Conservation (phyloP, 1,284 basidiomycete species). For the Mixia osmundae region DNA sequence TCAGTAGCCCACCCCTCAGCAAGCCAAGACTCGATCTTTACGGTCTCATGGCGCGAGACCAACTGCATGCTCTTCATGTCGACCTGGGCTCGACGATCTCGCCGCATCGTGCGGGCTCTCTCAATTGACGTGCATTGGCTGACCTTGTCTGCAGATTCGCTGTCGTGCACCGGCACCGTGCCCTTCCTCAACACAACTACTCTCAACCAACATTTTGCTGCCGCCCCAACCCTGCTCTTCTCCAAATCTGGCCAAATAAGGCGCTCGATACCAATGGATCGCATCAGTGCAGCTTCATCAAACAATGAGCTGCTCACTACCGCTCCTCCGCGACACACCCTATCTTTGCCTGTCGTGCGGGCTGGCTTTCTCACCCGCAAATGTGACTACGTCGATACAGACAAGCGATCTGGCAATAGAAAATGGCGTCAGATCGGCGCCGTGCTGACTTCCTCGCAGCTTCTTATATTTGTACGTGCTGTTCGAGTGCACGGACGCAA, state of each 20-base stretch:
- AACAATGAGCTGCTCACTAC: not conserved
- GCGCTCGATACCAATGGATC: not conserved
- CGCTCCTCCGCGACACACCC: not conserved
- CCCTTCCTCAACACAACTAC: conserved; percentile 29
- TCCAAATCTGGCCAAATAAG: not conserved
- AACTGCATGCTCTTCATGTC: conserved; percentile 50
- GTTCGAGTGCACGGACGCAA: not conserved
- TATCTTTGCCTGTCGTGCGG: conserved; percentile 48
- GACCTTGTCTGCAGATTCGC: conserved; percentile 34
- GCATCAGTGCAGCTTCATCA: not conserved
- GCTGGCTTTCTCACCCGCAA: conserved; percentile 61
- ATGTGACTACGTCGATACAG: conserved; percentile 51
- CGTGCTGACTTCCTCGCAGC: conserved; percentile 66
- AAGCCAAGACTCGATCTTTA: conserved; percentile 70
- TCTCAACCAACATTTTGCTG: not conserved
- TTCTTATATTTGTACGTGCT: conserved; percentile 45
- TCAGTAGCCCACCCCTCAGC: conserved; percentile 15
- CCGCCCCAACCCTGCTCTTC: not conserved
- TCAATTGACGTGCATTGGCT: not conserved
- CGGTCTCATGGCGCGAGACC: conserved; percentile 56
- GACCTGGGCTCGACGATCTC: conserved; percentile 43
- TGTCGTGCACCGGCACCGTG: conserved; percentile 45
- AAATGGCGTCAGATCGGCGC: conserved; percentile 80
- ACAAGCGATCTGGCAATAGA: conserved; percentile 45
- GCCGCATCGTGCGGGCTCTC: conserved; percentile 8